Evolutionary conservation across 371 early-diverging fungal species (phyloP), one percentile per base, ranked within the genome.

Genomic region (Nematocida major): DNA sequence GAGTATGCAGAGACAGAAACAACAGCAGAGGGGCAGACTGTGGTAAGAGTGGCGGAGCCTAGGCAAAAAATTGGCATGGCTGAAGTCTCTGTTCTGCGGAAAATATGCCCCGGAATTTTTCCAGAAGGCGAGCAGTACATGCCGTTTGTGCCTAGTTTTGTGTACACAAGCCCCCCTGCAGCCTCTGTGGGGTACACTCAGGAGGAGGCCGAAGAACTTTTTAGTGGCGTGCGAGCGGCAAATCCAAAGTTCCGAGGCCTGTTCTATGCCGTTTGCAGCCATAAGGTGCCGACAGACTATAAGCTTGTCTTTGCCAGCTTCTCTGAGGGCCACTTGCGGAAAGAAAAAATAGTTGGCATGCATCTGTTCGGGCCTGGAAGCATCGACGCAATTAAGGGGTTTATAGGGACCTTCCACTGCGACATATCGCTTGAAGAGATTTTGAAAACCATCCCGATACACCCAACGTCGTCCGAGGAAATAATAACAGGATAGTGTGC

Each of bases 351-450:
- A 36, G 92, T 95, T 11, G 97, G 97, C 48, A 83, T 95, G 62
- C 96, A 96, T 82, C 81, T 96, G 40, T 89, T 94, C 62, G 97
- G 97, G 42, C 86, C 87, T 67, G 92, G 89, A 1, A 89, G 89
- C 67, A 95, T 94, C 81, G 96, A 95, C 86, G 93, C 94, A 73
- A 85, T 95, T 78, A 94, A 96, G 88, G 93, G 93, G 32, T 95
- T 95, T 82, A 87, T 87, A 47, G 70, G 66, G 3, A 70, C n/a
- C n/a, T n/a, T 80, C 47, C 40, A 68, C 40, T 91, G 90, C 90
- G 92, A 93, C 4, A 93, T 95, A n/a, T 93, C 93, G 68, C 94
- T 93, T 85, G 88, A 87, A 13, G 93, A 95, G 81, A 90, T 96
- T 82, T 93, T 93, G 83, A 88, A 83, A 80, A 90, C 90, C 53